Evolutionary conservation across 192 early-diverging fungal species (phyloP), one percentile per base, ranked within the genome.

Genomic region (Entomortierella lignicola): DNA sequence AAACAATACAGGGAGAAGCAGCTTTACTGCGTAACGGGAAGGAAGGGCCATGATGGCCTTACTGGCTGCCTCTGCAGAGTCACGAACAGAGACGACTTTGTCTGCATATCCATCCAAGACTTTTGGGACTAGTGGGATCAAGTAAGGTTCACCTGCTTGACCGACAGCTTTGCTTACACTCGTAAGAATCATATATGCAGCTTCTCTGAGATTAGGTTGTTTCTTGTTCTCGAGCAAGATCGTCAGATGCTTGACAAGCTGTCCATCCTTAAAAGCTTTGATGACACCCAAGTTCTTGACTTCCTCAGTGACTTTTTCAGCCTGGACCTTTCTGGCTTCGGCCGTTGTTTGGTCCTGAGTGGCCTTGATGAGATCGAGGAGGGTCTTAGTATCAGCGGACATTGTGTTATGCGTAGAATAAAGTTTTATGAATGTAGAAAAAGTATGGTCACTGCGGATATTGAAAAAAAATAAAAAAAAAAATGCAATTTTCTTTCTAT

Each of bases 171-270:
- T 71, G 66, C 86, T 87, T 29, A 94, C 61, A 39, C 83, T 87
- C 31, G 75, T 60, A 68, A 88, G 88, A 55, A 85, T 84, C 53
- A 83, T 69, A 61, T 87, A 71, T 27, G 91, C 89, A 23, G 86
- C 88, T 64, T 92, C 86, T 55, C 91, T 87, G 50, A 86, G 79
- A 52, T 64, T 54, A 44, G 84, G 62, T 60, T 64, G 81, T 85
- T 93, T 93, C 85, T 94, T 94, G 86, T 89, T 86, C 56, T 81
- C 82, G 58, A 89, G 74, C 26, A 89, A 81, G 48, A 85, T 85
- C 48, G 81, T 79, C 41, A 94, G 72, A 42, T 83, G 68, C 43
- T 87, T 87, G 44, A 92, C 47, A 55, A 93, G 74, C 30, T 82
- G 82, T 63, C 69, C 86, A 25, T 87, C 83, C 34, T 85, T 69